Evolutionary conservation across 495 filamentous ascomycete genomes (phyloP), one percentile per base, ranked within the genome.

Genomic region (Podospora australis): DNA sequence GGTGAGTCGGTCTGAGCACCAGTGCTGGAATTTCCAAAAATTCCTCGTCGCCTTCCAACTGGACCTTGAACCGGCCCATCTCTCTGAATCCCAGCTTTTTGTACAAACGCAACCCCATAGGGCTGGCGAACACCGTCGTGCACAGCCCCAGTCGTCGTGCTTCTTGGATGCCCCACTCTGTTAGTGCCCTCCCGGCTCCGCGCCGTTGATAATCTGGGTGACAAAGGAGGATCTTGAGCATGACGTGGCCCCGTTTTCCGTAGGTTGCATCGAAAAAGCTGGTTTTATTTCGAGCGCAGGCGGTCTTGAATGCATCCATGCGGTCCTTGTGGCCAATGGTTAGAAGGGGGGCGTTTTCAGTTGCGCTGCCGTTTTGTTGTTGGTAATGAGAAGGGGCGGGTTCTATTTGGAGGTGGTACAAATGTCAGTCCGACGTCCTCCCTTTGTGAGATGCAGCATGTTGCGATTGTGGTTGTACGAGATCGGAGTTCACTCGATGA

Each of bases 111-210:
- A 50, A 16, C 13, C 58, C 63, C 56, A 59, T 64, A 13, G 61
- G 58, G 44, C 56, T 56, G 6, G 63, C 53, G 43, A 64, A 60
- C 24, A 62, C 54, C 2, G 57, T 61, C 1, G 60, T 57, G 44
- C 48, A 34, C 19, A 59, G 30, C 9, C 60, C 51, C 6, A 42
- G 10, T 7, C 34, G 26, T 0, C 30, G 35, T 3, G 58, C 60
- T 19, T 48, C 42, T 0, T 68, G 56, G 34, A 73, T 70, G 3
- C 75, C 76, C 75, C 77, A 81, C 14, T 58, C 28, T 3, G 77
- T 60, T 1, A 80, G 68, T 55, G 72, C 66, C 1, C 63, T 60
- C 7, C 71, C 77, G 1, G 78, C 78, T 2, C 78, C 77, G 21
- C 68, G 59, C 13, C 66, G 51, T 46, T 70, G 67, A 44, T 72